These are phyloP conservation scores for Pseudognaphalium luteoalbum DNA, from an alignment of 129 eudicot species.

Conservation along the genomic window DNA sequence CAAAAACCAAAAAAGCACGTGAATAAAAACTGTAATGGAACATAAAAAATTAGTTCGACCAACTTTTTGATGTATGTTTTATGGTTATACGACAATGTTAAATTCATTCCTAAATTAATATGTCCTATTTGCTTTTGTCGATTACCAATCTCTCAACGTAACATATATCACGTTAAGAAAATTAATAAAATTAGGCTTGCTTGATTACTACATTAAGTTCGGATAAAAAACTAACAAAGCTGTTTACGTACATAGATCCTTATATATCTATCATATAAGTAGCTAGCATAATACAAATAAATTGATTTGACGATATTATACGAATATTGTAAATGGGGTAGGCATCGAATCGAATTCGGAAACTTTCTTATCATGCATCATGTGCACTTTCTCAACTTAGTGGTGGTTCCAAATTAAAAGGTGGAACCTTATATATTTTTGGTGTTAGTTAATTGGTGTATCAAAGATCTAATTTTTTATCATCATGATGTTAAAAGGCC, in stretches of 20 bases:
- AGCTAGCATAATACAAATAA: too few species aligned
- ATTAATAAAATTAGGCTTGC: too few species aligned
- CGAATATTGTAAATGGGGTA: slow-evolving; percentile 19
- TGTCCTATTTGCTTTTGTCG: not conserved
- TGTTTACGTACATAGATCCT: too few species aligned
- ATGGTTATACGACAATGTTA: not conserved
- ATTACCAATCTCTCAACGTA: too few species aligned
- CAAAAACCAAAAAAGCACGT: too few species aligned
- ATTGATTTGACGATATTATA: not conserved
- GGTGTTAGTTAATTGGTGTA: not conserved
- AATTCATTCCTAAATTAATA: not conserved
- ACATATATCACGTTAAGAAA: too few species aligned
- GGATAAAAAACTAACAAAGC: too few species aligned
- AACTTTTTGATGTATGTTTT: not conserved
- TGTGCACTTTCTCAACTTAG: slow-evolving; percentile 34
- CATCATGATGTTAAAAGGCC: not conserved
- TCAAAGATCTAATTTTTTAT: not conserved
- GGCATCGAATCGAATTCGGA: slow-evolving; percentile 43
- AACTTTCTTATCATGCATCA: slow-evolving; percentile 37
- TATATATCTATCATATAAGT: too few species aligned
- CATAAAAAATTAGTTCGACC: not conserved
- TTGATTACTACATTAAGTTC: too few species aligned
- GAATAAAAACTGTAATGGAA: too few species aligned
- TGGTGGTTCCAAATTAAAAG: slow-evolving; percentile 33
- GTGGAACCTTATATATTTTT: not conserved